Evolutionary conservation across 805 yeast genomes (phyloP).

Genomic region (Saturnispora sekii): DNA sequence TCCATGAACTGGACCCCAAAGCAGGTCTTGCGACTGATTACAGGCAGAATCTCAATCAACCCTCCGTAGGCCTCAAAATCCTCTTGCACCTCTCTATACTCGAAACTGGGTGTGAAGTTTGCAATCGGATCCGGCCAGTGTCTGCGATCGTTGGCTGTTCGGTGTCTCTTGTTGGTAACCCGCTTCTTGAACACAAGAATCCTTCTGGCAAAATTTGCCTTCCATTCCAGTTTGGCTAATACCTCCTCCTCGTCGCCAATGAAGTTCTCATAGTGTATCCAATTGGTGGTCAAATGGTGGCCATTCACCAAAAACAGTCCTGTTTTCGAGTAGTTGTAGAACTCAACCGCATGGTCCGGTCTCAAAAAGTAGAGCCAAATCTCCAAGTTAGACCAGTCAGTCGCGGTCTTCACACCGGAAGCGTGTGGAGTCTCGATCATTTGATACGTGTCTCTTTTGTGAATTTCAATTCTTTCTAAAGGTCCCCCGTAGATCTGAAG

Average conservation of each 20-base stretch:
- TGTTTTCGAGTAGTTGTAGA: constrained; percentile 40
- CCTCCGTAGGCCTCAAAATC: constrained; percentile 53
- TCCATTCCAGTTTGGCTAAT: constrained; percentile 18
- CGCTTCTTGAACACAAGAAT: constrained; percentile 40
- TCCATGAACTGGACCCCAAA: constrained; percentile 52
- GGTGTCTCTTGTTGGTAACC: constrained; percentile 19
- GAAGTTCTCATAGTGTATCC: constrained; percentile 27
- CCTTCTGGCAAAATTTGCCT: constrained; percentile 42
- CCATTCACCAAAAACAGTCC: constrained; percentile 57
- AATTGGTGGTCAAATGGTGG: constrained; percentile 32
- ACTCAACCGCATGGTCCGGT: constrained; percentile 44
- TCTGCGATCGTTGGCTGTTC: constrained; percentile 12
- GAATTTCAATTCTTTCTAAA: constrained; percentile 38
- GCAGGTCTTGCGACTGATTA: constrained; percentile 56
- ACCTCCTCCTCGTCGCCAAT: constrained; percentile 7
- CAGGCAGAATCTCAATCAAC: constrained; percentile 52
- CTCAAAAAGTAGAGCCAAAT: constrained; percentile 44
- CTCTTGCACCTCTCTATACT: constrained; percentile 31
- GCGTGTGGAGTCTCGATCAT: constrained; percentile 8
- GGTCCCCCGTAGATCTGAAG: constrained; percentile 63
- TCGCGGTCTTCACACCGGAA: constrained; percentile 2
- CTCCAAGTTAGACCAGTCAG: constrained; percentile 20
- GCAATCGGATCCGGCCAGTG: constrained; percentile 35
- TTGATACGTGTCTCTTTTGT: constrained; percentile 15
- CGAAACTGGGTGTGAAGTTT: constrained; percentile 36